phyloP scores from a whole-genome alignment of 768 basidiomycete species.

The Cyclocybe aegerita region DNA sequence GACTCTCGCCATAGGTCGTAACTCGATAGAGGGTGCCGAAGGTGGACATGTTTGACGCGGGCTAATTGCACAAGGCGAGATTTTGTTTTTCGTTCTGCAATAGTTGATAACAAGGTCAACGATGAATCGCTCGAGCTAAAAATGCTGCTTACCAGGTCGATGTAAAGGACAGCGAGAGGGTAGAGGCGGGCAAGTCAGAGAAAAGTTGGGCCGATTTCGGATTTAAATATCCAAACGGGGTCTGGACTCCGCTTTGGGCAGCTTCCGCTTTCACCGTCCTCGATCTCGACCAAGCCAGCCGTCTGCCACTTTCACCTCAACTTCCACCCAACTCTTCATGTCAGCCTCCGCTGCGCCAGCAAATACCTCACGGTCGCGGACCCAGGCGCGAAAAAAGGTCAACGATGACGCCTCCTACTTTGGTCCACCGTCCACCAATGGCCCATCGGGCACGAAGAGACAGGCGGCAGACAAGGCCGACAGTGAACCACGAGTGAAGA shows the following conservation, averaged over 20 bases:
- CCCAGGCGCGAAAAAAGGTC: constrained; percentile 60
- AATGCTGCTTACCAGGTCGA: no score
- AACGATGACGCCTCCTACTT: constrained; percentile 74
- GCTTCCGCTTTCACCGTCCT: constrained; percentile 10
- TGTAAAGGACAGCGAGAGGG: no score
- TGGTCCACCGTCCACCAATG: constrained; percentile 46
- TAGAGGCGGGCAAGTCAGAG: no score
- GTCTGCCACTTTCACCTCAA: constrained; percentile 10
- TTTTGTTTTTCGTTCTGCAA: not conserved
- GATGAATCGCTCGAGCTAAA: no score
- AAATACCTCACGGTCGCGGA: constrained; percentile 56
- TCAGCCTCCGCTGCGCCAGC: constrained; percentile 29
- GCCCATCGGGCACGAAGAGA: constrained; percentile 53
- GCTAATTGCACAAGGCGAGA: not conserved
- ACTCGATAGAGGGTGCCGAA: constrained; percentile 92
- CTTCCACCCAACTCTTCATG: constrained; percentile 24
- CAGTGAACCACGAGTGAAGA: constrained; percentile 72
- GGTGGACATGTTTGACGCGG: constrained; percentile 69
- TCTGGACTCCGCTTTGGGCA: not conserved
- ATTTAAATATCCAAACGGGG: not conserved
- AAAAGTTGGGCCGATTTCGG: not conserved
- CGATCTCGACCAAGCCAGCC: not conserved
- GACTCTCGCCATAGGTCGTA: constrained; percentile 97
- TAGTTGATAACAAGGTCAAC: not conserved
- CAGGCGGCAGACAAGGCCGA: constrained; percentile 67